Evolutionary conservation across 228 moss, liverwort and hornwort species (phyloP).

Genomic region (Sphagnum magellanicum): DNA sequence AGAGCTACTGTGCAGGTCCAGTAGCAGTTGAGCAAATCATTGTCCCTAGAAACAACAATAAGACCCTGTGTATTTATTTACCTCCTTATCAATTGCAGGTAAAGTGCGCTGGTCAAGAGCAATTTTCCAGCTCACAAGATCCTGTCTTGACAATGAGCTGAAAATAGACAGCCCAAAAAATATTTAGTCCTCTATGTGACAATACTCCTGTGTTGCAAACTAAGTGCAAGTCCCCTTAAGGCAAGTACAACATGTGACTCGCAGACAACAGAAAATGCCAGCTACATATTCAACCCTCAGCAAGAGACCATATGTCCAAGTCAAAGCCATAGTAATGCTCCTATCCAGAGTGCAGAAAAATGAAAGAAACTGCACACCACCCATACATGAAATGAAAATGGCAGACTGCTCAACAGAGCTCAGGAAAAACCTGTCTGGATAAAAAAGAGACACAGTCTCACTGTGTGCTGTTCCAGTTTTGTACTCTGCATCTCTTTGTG

Average conservation of each 20-base stretch:
- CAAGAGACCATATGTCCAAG: too few relatives aligned
- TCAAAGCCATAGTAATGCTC: too few relatives aligned
- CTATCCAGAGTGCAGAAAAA: too few relatives aligned
- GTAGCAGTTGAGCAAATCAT: too few relatives aligned
- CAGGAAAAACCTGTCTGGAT: conserved; percentile 57
- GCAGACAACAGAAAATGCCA: too few relatives aligned
- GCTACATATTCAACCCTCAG: too few relatives aligned
- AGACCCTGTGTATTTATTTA: conserved; percentile 6
- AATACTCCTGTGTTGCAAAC: not conserved
- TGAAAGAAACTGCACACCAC: too few relatives aligned
- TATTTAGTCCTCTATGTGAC: not conserved
- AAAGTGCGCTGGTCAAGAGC: conserved; percentile 68
- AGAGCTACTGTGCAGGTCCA: too few relatives aligned
- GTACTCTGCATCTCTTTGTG: conserved; percentile 43
- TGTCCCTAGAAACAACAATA: not conserved
- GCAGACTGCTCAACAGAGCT: too few relatives aligned
- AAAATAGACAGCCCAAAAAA: conserved; percentile 1
- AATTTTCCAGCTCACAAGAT: conserved; percentile 92
- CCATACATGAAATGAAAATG: too few relatives aligned
- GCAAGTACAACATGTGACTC: too few relatives aligned
- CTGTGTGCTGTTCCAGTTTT: conserved; percentile 3
- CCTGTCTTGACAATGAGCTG: conserved; percentile 88
- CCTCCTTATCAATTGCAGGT: conserved; percentile 58
- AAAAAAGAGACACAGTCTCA: conserved; percentile 54
- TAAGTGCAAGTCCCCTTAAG: not conserved